Percentiles rank a stretch among this genome's conserved stretches.
Conservation (phyloP, 192 early-diverging fungal genomes). For the Coemansia sp. region DNA sequence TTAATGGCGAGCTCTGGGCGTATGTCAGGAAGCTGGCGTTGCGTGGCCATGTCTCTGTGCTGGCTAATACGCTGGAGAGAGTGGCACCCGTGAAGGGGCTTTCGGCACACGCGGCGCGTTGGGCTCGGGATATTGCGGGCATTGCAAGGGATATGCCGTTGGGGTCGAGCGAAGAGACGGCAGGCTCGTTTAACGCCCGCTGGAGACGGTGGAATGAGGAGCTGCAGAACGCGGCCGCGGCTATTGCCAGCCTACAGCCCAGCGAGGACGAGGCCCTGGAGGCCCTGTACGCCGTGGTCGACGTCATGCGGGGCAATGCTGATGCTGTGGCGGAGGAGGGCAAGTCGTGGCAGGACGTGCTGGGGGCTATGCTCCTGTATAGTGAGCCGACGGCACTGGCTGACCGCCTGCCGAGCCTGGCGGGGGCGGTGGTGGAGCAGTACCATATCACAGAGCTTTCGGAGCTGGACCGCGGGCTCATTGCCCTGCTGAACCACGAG, state of each 20-base stretch:
- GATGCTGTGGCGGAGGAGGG: slow-evolving; percentile 40
- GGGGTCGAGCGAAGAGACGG: slow-evolving; percentile 41
- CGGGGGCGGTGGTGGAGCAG: slow-evolving; percentile 14
- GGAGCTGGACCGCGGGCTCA: slow-evolving; percentile 28
- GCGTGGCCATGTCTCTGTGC: slow-evolving; percentile 31
- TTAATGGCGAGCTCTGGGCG: slow-evolving; percentile 23
- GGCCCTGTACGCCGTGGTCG: slow-evolving; percentile 12
- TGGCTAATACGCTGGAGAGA: slow-evolving; percentile 33
- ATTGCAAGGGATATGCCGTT: slow-evolving; percentile 35
- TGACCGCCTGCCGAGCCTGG: slow-evolving; percentile 28
- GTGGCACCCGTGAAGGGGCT: slow-evolving; percentile 11
- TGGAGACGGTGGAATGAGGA: slow-evolving; percentile 40
- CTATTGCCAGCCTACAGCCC: slow-evolving; percentile 14
- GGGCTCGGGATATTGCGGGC: slow-evolving; percentile 28
- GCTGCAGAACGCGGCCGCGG: slow-evolving; percentile 16
- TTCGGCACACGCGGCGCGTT: slow-evolving; percentile 18
- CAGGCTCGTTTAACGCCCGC: slow-evolving; percentile 24
- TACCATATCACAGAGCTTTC: slow-evolving; percentile 34
- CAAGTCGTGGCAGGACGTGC: slow-evolving; percentile 54
- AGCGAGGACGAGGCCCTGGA: slow-evolving; percentile 14
- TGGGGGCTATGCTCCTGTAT: slow-evolving; percentile 56
- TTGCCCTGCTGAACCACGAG: slow-evolving; percentile 47
- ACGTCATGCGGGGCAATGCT: slow-evolving; percentile 41
- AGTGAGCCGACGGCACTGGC: slow-evolving; percentile 51
- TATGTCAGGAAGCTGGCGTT: slow-evolving; percentile 35